phyloP scores from a whole-genome alignment of 2,329 filamentous ascomycete genomes.

The Zasmidium citrigriseum region DNA sequence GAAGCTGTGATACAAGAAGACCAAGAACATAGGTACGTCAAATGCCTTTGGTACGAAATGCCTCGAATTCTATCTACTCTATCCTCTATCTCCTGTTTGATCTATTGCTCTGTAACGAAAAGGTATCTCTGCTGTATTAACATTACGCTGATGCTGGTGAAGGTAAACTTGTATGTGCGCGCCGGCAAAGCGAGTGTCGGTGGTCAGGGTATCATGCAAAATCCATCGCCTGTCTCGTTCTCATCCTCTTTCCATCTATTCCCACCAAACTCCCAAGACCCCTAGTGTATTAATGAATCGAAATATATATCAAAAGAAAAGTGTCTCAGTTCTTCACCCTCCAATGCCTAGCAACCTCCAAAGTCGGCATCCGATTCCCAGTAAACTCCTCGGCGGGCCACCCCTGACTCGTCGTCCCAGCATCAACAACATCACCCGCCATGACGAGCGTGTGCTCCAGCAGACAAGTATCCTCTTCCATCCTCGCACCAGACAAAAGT shows the following conservation, averaged over 20 bases:
- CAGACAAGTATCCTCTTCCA: slow-evolving; percentile 56
- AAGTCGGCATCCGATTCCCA: slow-evolving; percentile 30
- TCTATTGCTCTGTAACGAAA: too few relatives aligned
- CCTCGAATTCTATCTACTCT: too few relatives aligned
- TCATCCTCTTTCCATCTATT: background rate
- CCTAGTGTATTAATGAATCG: background rate
- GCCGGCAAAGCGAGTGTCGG: background rate
- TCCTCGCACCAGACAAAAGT: slow-evolving; percentile 55
- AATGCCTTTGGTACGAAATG: too few relatives aligned
- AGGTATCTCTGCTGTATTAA: background rate
- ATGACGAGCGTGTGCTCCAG: slow-evolving; percentile 61
- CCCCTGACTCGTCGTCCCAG: slow-evolving; percentile 54
- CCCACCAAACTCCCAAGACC: background rate
- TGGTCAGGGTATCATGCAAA: background rate
- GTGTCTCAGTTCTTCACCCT: background rate
- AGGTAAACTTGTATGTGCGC: background rate
- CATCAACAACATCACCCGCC: slow-evolving; percentile 57
- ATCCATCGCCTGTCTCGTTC: background rate
- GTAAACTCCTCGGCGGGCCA: slow-evolving; percentile 54
- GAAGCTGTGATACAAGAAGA: too few relatives aligned
- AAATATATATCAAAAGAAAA: background rate
- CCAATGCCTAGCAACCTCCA: slow-evolving; percentile 24
- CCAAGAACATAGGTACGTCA: too few relatives aligned
- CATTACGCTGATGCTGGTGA: background rate
- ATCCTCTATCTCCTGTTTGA: too few relatives aligned